Percentiles rank a stretch among this genome's conserved stretches.
Evolutionary conservation across 352 stramenopile genomes (phyloP).

Genomic region (Achlya hypogyna): DNA sequence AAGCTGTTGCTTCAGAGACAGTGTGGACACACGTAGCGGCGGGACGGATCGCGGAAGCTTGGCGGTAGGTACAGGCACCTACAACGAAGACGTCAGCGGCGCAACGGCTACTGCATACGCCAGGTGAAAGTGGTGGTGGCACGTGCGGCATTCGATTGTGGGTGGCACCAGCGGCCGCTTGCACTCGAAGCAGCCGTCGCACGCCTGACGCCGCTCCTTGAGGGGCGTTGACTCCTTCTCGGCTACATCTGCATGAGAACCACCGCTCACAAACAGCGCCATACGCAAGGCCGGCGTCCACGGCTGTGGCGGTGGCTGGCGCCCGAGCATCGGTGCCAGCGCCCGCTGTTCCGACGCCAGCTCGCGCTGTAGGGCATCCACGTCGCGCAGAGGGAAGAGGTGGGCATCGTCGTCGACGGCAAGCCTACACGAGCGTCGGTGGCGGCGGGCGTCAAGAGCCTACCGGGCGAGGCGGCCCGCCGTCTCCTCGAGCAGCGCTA

Average conservation of each 20-base stretch:
- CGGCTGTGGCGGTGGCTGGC: not conserved
- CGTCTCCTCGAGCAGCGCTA: conserved; percentile 1
- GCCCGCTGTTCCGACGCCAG: not conserved
- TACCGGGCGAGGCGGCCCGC: too few relatives aligned
- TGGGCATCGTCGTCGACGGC: not conserved
- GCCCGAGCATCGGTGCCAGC: not conserved
- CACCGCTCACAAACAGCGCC: too few relatives aligned
- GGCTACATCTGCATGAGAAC: too few relatives aligned
- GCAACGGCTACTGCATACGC: not conserved
- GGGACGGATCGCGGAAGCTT: conserved; percentile 7
- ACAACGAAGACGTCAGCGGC: not conserved
- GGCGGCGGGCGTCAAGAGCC: too few relatives aligned
- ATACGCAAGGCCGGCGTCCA: not conserved
- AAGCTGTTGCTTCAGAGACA: not conserved
- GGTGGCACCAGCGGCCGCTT: conserved; percentile 7
- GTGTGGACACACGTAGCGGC: conserved; percentile 13
- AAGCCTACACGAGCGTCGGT: not conserved
- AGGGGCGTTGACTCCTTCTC: conserved; percentile 19
- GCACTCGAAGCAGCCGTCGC: conserved; percentile 11
- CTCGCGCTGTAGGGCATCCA: not conserved
- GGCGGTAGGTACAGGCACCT: conserved; percentile 13
- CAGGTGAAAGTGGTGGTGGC: conserved; percentile 5
- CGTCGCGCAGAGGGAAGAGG: not conserved
- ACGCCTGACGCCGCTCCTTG: not conserved
- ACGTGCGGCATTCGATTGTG: conserved; percentile 3